Evolutionary conservation across 2,329 filamentous ascomycete genomes (phyloP).

Genomic region (Tolypocladium album): DNA sequence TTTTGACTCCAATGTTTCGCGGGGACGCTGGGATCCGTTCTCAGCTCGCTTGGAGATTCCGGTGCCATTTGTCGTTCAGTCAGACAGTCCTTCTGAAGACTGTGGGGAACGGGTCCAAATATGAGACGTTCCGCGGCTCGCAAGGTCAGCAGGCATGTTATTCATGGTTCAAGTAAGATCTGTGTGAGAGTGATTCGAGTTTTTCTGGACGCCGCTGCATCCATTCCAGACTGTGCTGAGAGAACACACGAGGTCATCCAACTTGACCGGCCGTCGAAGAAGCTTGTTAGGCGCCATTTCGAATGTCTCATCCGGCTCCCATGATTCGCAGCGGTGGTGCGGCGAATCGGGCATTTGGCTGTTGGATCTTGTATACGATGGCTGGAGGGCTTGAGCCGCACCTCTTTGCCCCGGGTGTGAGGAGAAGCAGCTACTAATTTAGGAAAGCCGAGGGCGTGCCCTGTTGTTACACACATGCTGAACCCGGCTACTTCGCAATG

Average conservation of each 20-base stretch:
- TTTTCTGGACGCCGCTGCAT: neutral
- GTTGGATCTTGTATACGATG: neutral
- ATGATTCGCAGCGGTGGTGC: neutral
- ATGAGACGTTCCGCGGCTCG: neutral
- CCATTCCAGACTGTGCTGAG: neutral
- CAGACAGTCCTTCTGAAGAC: neutral
- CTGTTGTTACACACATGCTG: neutral
- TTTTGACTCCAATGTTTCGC: neutral
- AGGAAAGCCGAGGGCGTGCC: neutral
- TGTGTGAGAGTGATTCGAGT: no score
- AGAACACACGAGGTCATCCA: neutral
- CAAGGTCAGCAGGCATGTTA: neutral
- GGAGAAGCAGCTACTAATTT: neutral
- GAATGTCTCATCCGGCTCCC: neutral
- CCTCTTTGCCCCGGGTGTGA: neutral
- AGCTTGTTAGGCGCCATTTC: neutral
- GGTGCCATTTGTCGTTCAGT: neutral
- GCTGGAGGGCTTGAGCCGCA: neutral
- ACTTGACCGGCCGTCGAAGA: no score
- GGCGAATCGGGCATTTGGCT: neutral
- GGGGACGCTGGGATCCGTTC: neutral
- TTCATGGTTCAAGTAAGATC: neutral
- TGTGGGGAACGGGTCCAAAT: neutral
- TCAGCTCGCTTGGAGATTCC: neutral
- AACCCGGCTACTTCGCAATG: neutral